Conservation (phyloP, 2,329 filamentous ascomycete species). For the Colletotrichum caudatum region DNA sequence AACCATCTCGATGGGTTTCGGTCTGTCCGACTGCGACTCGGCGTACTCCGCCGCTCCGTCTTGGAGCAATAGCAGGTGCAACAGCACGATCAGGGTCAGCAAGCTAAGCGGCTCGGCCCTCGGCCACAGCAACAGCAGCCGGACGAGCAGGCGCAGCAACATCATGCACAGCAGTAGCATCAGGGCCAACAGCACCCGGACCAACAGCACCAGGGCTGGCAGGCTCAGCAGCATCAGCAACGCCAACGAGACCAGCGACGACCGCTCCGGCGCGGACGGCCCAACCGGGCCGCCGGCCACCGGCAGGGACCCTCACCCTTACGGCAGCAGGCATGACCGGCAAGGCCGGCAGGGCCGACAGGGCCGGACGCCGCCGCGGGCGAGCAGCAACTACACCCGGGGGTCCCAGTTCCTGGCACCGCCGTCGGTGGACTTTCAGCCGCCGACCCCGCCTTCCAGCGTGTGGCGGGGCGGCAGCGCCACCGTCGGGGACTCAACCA, state of each 20-base stretch:
- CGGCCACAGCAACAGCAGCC: not conserved
- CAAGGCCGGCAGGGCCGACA: not conserved
- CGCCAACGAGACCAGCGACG: not conserved
- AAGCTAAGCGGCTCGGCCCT: not conserved
- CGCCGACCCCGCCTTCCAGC: conserved; percentile 22
- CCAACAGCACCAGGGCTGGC: not conserved
- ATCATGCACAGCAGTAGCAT: not conserved
- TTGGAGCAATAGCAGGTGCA: not conserved
- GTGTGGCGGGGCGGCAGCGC: conserved; percentile 28
- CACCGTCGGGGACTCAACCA: not conserved
- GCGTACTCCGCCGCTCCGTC: conserved; percentile 6
- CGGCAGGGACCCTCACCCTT: not conserved
- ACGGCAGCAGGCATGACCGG: not conserved
- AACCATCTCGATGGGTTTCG: conserved; percentile 38
- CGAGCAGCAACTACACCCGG: conserved; percentile 26
- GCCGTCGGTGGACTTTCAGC: not conserved
- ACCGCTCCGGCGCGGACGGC: not conserved
- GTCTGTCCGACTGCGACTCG: conserved; percentile 10
- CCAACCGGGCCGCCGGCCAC: too few relatives aligned
- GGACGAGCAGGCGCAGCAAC: not conserved
- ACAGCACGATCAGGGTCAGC: not conserved
- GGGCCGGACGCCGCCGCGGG: conserved; percentile 20
- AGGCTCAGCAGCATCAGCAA: conserved; percentile 6
- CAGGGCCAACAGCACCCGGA: not conserved
- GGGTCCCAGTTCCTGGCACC: conserved; percentile 32